phyloP scores from a whole-genome alignment of 768 basidiomycete species.

The Trametes punicea region DNA sequence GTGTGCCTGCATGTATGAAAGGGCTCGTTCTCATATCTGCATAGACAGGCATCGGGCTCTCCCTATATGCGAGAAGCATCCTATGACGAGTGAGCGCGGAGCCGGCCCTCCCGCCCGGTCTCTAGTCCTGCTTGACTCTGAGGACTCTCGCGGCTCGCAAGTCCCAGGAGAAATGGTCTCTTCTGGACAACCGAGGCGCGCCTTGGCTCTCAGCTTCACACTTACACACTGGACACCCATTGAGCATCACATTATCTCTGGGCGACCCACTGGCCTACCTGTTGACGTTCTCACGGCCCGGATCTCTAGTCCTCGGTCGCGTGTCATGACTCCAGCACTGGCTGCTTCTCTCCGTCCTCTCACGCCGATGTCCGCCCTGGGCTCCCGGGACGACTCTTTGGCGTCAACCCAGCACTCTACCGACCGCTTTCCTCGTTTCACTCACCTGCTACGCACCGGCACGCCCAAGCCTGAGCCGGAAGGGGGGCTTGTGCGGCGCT shows the following conservation, averaged over 20 bases:
- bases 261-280: neutral
- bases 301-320: constrained; percentile 11
- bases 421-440: constrained; percentile 22
- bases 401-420: constrained; percentile 17
- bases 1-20: neutral
- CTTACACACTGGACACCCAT: constrained; percentile 16
- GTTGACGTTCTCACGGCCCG: constrained; percentile 15
- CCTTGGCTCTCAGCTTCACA: constrained; percentile 7
- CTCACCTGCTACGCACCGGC: constrained; percentile 20
- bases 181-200: neutral
- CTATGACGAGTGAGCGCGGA: constrained; percentile 10
- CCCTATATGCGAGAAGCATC: neutral
- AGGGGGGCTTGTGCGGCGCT: constrained; percentile 14
- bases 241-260: neutral
- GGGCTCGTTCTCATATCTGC: neutral
- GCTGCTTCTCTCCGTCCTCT: constrained; percentile 10
- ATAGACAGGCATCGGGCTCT: constrained; percentile 8
- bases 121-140: neutral
- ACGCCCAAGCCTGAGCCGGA: constrained; percentile 16
- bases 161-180: neutral
- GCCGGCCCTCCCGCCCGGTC: neutral
- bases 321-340: constrained; percentile 17
- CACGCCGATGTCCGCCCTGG: constrained; percentile 6
- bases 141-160: neutral
- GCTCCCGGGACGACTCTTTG: constrained; percentile 12